Base-by-base conservation (phyloP, 768 basidiomycete genomes). In the Ramaria sp. region DNA sequence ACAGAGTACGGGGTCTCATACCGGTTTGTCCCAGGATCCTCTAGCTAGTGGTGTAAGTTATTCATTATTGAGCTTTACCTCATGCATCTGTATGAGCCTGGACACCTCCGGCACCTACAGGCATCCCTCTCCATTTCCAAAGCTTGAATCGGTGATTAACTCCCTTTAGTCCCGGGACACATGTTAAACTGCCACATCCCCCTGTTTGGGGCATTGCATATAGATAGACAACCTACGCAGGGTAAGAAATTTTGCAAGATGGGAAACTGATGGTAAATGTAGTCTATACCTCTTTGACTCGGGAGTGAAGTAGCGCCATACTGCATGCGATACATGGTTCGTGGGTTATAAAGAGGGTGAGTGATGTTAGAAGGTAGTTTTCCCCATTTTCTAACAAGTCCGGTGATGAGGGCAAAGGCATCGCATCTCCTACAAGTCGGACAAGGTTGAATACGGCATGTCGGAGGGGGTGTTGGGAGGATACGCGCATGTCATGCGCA, bases 271-370 rank as follows among this genome's bases (percentile, higher is more conserved):
- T 13, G 32, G 32, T 13, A 13, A 13, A 30, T 45, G 28, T 42
- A 32, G 20, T 34, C n/a, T 34, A 27, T 5, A 98, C 77, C 57
- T 92, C 83, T 61, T 86, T 85, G 54, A 97, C 90, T 18, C 96
- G 80, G 1, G 89, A 93, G 67, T 99, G 96, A 5, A 96, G 71
- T 20, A 99, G 70, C 1, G 93, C 90, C 96, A 99, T 99, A 61
- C 83, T 81, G 66, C 96, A 99, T 90, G 98, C 92, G 55, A 99
- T 78, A 61, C 96, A 99, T 0, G 96, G 96, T 61, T 99, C 96
- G 68, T 99, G 95, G 8, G 91, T 90, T 51, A 82, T 80, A 71
- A 98, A 98, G 24, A 98, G 73, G 1, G 83, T 81, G 16, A 82
- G 76, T 1, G 82, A 81, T 0, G 92, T 97, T 25, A 98, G 75